Conservation (phyloP, 2,329 filamentous ascomycete genomes). For the Kalmusia sp. region DNA sequence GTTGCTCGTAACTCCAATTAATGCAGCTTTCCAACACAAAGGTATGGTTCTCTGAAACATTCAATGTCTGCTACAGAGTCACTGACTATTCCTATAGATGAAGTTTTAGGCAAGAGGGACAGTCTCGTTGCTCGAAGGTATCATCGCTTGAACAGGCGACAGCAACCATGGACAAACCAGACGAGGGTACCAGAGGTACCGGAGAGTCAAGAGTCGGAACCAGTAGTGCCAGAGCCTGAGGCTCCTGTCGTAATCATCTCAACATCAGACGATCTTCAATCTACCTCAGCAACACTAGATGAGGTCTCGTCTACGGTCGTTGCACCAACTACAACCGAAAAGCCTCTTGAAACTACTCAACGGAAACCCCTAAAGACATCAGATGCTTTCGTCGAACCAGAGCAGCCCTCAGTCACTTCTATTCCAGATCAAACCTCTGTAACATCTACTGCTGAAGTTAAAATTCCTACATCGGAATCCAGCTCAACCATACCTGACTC, state of each 20-base stretch:
- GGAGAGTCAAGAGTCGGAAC: slow-evolving; percentile 14
- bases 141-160: slow-evolving; percentile 9
- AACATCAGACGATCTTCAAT: slow-evolving; percentile 4
- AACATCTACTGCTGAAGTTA: background rate
- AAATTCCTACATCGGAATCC: background rate
- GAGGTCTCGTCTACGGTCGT: background rate
- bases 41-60: slow-evolving; percentile 16
- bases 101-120: slow-evolving; percentile 8
- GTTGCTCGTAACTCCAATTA: slow-evolving; percentile 29
- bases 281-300: slow-evolving; percentile 1
- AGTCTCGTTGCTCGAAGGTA: slow-evolving; percentile 4
- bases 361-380: no score
- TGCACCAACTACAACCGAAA: background rate
- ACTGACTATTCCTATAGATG: background rate
- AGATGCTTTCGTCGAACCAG: no score
- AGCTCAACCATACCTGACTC: background rate
- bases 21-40: slow-evolving; percentile 23
- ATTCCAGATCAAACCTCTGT: background rate
- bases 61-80: background rate
- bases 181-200: slow-evolving; percentile 9
- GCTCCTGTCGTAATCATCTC: slow-evolving; percentile 6
- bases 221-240: background rate
- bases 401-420: background rate
- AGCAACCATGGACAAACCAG: slow-evolving; percentile 13
- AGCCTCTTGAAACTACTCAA: background rate